phyloP scores from a whole-genome alignment of 192 early-diverging fungal species.

The Coemansia sp. region DNA sequence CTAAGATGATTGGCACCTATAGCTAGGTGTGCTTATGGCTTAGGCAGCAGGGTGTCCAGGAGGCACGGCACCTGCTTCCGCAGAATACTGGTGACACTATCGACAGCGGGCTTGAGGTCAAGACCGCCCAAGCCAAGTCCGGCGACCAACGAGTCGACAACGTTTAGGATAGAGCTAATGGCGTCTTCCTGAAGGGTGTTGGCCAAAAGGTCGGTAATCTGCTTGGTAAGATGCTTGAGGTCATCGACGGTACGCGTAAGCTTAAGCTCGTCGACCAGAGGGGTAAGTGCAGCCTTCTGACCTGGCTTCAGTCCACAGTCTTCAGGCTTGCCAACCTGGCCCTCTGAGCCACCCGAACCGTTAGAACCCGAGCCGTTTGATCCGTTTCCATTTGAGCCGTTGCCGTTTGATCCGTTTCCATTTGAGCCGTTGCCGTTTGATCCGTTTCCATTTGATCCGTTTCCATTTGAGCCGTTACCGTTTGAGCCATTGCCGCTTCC shows the following conservation, averaged over 20 bases:
- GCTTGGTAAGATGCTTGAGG: slow-evolving; percentile 49
- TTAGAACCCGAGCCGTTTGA: slow-evolving; percentile 17
- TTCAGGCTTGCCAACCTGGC: slow-evolving; percentile 29
- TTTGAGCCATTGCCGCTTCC: slow-evolving; percentile 22
- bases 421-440: slow-evolving; percentile 19
- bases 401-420: slow-evolving; percentile 19
- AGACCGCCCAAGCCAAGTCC: slow-evolving; percentile 51
- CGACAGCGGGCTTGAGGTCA: slow-evolving; percentile 49
- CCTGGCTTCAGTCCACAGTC: slow-evolving; percentile 43
- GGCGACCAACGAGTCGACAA: slow-evolving; percentile 42
- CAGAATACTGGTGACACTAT: slow-evolving; percentile 47
- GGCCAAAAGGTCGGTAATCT: slow-evolving; percentile 50
- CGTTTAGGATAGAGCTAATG: slow-evolving; percentile 35
- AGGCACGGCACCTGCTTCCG: slow-evolving; percentile 55
- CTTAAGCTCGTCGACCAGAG: slow-evolving; percentile 48
- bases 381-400: slow-evolving; percentile 10
- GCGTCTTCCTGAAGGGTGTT: slow-evolving; percentile 50
- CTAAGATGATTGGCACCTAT: too few species aligned
- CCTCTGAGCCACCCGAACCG: slow-evolving; percentile 12
- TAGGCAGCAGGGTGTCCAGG: slow-evolving; percentile 48
- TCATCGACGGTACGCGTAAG: slow-evolving; percentile 47
- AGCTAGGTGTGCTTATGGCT: slow-evolving; percentile 23
- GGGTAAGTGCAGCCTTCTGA: slow-evolving; percentile 42
- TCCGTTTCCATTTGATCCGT: slow-evolving; percentile 6
- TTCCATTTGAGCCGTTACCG: slow-evolving; percentile 23